phyloP scores from a whole-genome alignment of 805 yeast genomes.

The Nematodospora valgi region DNA sequence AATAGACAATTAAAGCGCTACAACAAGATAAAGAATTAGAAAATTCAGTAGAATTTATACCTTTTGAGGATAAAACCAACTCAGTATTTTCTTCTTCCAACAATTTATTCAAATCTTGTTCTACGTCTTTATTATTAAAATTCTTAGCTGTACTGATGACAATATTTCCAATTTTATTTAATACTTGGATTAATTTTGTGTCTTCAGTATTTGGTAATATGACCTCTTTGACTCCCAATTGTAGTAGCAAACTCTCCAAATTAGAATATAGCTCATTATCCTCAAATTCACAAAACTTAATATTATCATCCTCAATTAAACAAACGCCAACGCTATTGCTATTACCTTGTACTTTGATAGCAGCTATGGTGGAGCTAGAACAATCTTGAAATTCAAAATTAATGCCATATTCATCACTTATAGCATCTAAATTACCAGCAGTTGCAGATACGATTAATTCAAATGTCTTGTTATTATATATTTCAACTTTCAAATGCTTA shows the following conservation, averaged over 20 bases:
- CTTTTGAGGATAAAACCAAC: slow-evolving; percentile 52
- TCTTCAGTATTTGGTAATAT: slow-evolving; percentile 54
- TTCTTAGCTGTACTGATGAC: slow-evolving; percentile 60
- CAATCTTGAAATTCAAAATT: slow-evolving; percentile 52
- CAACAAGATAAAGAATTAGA: slow-evolving; percentile 57
- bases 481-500: slow-evolving; percentile 72
- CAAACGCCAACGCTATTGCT: slow-evolving; percentile 68
- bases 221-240: slow-evolving; percentile 85
- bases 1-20: slow-evolving; percentile 65
- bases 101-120: slow-evolving; percentile 73
- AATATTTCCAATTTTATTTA: slow-evolving; percentile 72
- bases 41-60: slow-evolving; percentile 42
- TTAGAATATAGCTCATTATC: slow-evolving; percentile 89
- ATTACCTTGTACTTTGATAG: slow-evolving; percentile 34
- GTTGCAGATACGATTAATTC: slow-evolving; percentile 60
- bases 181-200: slow-evolving; percentile 62
- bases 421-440: slow-evolving; percentile 80
- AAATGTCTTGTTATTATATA: slow-evolving; percentile 67
- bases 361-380: slow-evolving; percentile 38
- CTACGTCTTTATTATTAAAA: slow-evolving; percentile 66
- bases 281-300: slow-evolving; percentile 74
- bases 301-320: slow-evolving; percentile 63
- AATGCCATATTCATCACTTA: slow-evolving; percentile 33
- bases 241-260: slow-evolving; percentile 81
- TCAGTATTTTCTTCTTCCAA: slow-evolving; percentile 39